These are phyloP conservation scores for Avena eriantha DNA, from an alignment of 176 grass and related monocot genomes.

Conservation along the genomic window DNA sequence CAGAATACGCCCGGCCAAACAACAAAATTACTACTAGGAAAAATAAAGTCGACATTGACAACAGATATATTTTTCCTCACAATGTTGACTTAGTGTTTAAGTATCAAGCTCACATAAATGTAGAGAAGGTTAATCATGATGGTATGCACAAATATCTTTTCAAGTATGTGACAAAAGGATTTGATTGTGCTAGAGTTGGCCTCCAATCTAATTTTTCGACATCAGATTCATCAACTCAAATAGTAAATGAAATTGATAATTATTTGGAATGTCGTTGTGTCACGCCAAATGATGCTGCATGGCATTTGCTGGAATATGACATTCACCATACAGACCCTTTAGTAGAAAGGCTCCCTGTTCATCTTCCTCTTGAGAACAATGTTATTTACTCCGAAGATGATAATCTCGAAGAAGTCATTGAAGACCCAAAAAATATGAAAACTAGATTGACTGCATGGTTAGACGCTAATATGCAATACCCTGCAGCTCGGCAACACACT, in stretches of 20 bases:
- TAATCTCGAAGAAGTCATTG: not conserved
- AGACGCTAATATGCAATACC: not conserved
- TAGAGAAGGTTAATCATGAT: not conserved
- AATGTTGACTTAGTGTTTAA: not conserved
- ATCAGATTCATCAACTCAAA: not conserved
- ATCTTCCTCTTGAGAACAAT: not conserved
- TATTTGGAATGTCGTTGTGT: not conserved
- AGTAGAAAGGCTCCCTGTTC: not conserved
- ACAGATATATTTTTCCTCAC: not conserved
- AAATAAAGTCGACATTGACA: not conserved
- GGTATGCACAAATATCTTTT: slow-evolving; percentile 28
- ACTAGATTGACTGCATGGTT: not conserved
- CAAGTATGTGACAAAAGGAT: slow-evolving; percentile 15
- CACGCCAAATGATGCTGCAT: not conserved
- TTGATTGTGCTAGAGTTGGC: slow-evolving; percentile 5
- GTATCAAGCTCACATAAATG: not conserved
- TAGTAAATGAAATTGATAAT: not conserved
- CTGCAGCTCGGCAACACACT: not conserved
- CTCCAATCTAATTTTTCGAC: not conserved
- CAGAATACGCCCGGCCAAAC: not conserved
- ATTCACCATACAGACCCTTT: slow-evolving; percentile 2
- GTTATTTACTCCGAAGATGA: not conserved
- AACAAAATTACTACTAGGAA: not conserved
- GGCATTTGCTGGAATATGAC: not conserved
- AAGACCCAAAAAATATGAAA: not conserved